These are phyloP conservation scores for Westerdykella sp. DNA, from an alignment of 2,329 filamentous ascomycete species.

Conservation along the genomic window DNA sequence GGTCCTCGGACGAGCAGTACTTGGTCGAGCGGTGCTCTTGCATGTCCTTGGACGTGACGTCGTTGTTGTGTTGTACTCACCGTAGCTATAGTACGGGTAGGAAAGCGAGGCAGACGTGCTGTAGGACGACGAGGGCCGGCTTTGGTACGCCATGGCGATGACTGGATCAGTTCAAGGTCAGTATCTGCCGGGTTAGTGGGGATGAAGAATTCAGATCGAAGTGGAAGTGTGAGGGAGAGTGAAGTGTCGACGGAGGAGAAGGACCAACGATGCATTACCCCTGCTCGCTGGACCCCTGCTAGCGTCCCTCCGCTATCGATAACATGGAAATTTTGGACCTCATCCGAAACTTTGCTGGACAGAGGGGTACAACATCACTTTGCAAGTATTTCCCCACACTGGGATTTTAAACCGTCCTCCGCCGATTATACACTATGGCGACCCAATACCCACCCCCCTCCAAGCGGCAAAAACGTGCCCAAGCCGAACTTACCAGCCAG, in stretches of 20 bases:
- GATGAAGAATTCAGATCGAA: slow-evolving; percentile 9
- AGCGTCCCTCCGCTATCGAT: not conserved
- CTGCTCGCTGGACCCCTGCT: not conserved
- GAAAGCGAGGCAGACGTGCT: slow-evolving; percentile 28
- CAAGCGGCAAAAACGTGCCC: slow-evolving; percentile 77
- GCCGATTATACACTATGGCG: slow-evolving; percentile 53
- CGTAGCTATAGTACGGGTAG: slow-evolving; percentile 30
- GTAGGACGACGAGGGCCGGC: slow-evolving; percentile 24
- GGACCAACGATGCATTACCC: not conserved
- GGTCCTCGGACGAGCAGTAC: slow-evolving; percentile 48
- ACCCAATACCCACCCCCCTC: slow-evolving; percentile 77
- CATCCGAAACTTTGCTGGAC: too few relatives aligned
- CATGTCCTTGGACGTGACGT: slow-evolving; percentile 31
- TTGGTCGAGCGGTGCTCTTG: slow-evolving; percentile 32
- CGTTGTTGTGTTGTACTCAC: slow-evolving; percentile 33
- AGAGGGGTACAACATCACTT: too few relatives aligned
- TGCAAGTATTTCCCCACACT: too few relatives aligned
- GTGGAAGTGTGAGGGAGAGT: slow-evolving; percentile 1
- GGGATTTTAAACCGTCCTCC: too few relatives aligned
- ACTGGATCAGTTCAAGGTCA: slow-evolving; percentile 14
- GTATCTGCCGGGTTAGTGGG: slow-evolving; percentile 1
- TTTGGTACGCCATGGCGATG: slow-evolving; percentile 22
- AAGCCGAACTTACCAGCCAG: slow-evolving; percentile 61
- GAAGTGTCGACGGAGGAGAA: not conserved
- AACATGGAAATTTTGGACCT: slow-evolving; percentile 1